A percentile compares a stretch with the other conserved stretches of the same genome.
Conservation (phyloP, 2,329 filamentous ascomycete species). For the Tolypocladium amazonense region DNA sequence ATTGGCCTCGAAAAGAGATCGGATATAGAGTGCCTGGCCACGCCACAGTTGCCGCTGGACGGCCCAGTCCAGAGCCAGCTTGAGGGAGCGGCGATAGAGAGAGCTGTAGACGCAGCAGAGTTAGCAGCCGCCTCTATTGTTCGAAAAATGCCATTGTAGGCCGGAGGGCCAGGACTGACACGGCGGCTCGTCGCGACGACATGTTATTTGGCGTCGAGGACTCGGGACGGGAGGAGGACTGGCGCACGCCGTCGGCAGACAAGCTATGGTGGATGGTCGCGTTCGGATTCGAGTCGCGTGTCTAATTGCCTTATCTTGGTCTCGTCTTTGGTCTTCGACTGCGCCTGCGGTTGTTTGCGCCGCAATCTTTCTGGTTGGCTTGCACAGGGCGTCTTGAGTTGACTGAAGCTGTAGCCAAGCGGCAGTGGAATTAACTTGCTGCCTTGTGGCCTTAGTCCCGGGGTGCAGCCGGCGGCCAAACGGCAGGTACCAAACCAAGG, state of each 20-base stretch:
- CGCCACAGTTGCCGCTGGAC: constrained; percentile 91
- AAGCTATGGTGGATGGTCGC: neutral
- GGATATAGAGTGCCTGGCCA: constrained; percentile 91
- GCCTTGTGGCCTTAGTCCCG: constrained; percentile 3
- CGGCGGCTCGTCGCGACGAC: constrained; percentile 33
- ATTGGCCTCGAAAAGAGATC: constrained; percentile 91
- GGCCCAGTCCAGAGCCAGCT: constrained; percentile 90
- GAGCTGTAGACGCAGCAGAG: constrained; percentile 32
- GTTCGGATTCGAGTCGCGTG: neutral
- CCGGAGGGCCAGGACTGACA: constrained; percentile 26
- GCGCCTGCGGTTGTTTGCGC: neutral
- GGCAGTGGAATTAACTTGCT: neutral
- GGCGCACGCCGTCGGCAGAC: neutral
- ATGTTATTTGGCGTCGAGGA: constrained; percentile 5
- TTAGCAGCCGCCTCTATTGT: neutral
- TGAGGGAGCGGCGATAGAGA: constrained; percentile 86
- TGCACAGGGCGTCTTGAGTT: neutral
- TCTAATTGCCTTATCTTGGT: neutral
- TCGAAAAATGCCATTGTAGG: neutral
- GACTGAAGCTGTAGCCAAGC: neutral
- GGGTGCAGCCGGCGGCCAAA: neutral
- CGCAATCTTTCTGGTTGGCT: neutral
- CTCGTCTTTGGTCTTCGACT: neutral
- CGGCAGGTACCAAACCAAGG: too few relatives aligned
- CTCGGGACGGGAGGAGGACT: neutral